phyloP scores from a whole-genome alignment of 768 basidiomycete species.

The Collybia sordida region DNA sequence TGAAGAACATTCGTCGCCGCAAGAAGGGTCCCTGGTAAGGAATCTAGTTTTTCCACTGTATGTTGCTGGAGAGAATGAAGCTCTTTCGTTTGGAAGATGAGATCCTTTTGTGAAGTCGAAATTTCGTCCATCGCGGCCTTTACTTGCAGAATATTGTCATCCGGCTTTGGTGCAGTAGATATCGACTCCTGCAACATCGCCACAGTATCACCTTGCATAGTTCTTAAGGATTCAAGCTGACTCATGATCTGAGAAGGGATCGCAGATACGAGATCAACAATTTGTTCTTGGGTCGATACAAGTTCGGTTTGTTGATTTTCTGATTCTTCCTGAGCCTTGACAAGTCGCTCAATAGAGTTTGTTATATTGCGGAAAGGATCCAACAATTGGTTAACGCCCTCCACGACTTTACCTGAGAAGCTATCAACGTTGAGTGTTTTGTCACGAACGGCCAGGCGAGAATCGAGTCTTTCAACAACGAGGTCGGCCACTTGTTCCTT shows the following conservation, averaged over 20 bases:
- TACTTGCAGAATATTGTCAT: constrained; percentile 40
- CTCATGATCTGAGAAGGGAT: constrained; percentile 48
- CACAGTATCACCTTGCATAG: constrained; percentile 33
- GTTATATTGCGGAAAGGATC: constrained; percentile 39
- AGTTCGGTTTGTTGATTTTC: constrained; percentile 37
- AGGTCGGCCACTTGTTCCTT: constrained; percentile 89
- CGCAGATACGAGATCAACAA: constrained; percentile 39
- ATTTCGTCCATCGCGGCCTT: constrained; percentile 51
- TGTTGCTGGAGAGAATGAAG: constrained; percentile 51
- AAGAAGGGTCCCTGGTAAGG: constrained; percentile 60
- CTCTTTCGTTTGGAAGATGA: constrained; percentile 47
- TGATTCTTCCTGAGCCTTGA: constrained; percentile 41
- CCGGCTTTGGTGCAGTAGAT: constrained; percentile 20
- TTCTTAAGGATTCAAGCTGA: constrained; percentile 42
- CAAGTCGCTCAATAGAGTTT: constrained; percentile 38
- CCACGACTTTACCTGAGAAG: constrained; percentile 53
- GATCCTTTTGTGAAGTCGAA: constrained; percentile 46
- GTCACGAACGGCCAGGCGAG: constrained; percentile 77
- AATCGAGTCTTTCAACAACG: constrained; percentile 82
- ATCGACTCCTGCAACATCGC: constrained; percentile 26
- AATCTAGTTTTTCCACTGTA: constrained; percentile 50
- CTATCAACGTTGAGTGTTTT: constrained; percentile 63
- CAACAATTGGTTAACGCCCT: constrained; percentile 46
- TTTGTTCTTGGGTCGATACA: constrained; percentile 35
- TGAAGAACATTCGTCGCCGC: constrained; percentile 56